Conservation (phyloP, 805 yeast species). For the Yarrowia hollandica region DNA sequence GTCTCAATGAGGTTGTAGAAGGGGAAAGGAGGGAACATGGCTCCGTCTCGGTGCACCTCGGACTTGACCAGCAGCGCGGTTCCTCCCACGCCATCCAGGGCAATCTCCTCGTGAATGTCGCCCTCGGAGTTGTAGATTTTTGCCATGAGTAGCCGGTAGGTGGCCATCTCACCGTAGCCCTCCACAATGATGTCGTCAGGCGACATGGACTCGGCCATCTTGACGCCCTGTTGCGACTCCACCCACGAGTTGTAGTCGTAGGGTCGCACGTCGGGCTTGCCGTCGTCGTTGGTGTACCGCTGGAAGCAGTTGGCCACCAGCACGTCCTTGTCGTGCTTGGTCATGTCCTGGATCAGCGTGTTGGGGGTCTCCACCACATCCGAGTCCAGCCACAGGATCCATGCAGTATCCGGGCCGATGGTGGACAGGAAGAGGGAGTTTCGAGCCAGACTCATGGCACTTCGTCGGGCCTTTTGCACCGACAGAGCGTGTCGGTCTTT, state of each 20-base stretch:
- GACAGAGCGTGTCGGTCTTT: conserved; percentile 85
- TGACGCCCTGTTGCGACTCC: conserved; percentile 68
- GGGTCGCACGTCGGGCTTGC: conserved; percentile 66
- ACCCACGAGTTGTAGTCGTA: conserved; percentile 95
- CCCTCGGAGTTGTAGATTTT: conserved; percentile 70
- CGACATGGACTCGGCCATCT: conserved; percentile 66
- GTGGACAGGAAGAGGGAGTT: conserved; percentile 89
- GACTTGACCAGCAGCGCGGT: conserved; percentile 95
- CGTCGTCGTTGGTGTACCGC: conserved; percentile 64
- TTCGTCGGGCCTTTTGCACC: conserved; percentile 85
- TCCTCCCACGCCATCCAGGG: conserved; percentile 96
- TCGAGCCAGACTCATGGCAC: conserved; percentile 91
- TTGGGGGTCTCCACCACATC: conserved; percentile 89
- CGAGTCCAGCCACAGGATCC: conserved; percentile 97
- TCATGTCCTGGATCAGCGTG: conserved; percentile 81
- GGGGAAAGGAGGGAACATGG: conserved; percentile 98
- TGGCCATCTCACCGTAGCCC: conserved; percentile 90
- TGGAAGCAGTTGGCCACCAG: conserved; percentile 93
- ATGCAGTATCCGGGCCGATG: conserved; percentile 82
- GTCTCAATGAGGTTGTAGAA: conserved; percentile 96
- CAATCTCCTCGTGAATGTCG: conserved; percentile 70
- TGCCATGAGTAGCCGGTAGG: conserved; percentile 95
- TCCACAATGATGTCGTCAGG: conserved; percentile 94
- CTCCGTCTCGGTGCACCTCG: conserved; percentile 98
- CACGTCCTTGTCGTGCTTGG: conserved; percentile 80